Percentiles rank a stretch among this genome's conserved stretches.
Evolutionary conservation across 73 alveolate species (phyloP).

Genomic region (Breviolum minutum): DNA sequence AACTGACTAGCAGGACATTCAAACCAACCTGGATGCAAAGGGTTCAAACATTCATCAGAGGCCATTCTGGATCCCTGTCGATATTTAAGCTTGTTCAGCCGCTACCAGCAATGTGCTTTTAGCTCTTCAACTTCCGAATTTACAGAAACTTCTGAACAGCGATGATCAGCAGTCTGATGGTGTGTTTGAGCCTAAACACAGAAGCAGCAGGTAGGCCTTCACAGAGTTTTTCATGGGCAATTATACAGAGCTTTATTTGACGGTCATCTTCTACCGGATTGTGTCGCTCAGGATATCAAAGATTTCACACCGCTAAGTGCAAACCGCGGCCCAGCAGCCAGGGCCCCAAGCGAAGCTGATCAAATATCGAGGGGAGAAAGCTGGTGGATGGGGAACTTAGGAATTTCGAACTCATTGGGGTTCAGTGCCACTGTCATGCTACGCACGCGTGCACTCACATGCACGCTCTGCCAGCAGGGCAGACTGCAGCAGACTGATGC

Average conservation of each 20-base stretch:
- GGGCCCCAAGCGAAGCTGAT: background rate
- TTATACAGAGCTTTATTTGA: background rate
- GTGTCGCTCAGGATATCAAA: background rate
- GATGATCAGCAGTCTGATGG: too few relatives aligned
- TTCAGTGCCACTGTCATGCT: too few relatives aligned
- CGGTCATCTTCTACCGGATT: background rate
- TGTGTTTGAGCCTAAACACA: too few relatives aligned
- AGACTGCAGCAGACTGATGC: background rate
- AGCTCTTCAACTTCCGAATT: background rate
- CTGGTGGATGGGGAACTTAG: too few relatives aligned
- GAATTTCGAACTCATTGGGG: too few relatives aligned
- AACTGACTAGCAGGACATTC: background rate
- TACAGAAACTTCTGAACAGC: too few relatives aligned
- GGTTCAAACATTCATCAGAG: background rate
- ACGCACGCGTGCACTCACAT: too few relatives aligned
- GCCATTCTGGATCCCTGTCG: too few relatives aligned
- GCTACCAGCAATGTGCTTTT: background rate
- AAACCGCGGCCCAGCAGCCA: conserved; percentile 3
- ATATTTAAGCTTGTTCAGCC: background rate
- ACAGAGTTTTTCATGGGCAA: background rate
- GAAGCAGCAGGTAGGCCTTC: too few relatives aligned
- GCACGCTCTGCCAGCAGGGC: background rate
- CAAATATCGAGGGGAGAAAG: too few relatives aligned
- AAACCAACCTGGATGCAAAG: background rate
- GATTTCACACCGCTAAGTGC: conserved; percentile 14